phyloP scores from a whole-genome alignment of 306 rosid species.

The Pueraria montana region DNA sequence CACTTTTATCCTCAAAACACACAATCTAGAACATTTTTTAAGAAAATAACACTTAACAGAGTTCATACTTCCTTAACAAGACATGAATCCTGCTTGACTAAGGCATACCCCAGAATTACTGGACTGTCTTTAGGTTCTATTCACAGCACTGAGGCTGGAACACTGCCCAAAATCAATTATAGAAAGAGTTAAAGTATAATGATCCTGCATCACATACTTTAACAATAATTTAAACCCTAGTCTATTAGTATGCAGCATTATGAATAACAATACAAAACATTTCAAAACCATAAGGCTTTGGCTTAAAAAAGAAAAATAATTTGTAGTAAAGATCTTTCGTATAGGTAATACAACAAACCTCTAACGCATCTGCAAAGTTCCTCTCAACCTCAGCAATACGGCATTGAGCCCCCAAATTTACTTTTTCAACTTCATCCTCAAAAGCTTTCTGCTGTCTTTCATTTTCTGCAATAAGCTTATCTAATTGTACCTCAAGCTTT shows the following conservation, averaged over 20 bases:
- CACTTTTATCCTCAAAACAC: slow-evolving; percentile 36
- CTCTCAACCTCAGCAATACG: slow-evolving; percentile 84
- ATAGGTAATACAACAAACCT: slow-evolving; percentile 67
- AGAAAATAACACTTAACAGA: slow-evolving; percentile 4
- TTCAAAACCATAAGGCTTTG: slow-evolving; percentile 7
- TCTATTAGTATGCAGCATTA: background rate
- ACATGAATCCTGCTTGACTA: background rate
- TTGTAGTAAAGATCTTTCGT: slow-evolving; percentile 29
- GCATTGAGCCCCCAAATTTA: slow-evolving; percentile 76
- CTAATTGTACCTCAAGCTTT: slow-evolving; percentile 90
- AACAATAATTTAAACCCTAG: slow-evolving; percentile 14
- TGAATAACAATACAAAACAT: slow-evolving; percentile 29
- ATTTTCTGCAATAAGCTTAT: slow-evolving; percentile 89
- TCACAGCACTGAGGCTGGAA: slow-evolving; percentile 39
- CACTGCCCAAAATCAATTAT: slow-evolving; percentile 27
- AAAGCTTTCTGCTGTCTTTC: slow-evolving; percentile 92
- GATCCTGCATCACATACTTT: slow-evolving; percentile 11
- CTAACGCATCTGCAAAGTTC: slow-evolving; percentile 91
- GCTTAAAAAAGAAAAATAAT: background rate
- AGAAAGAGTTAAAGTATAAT: background rate
- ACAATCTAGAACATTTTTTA: background rate
- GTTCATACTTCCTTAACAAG: slow-evolving; percentile 41
- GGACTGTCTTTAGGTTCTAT: slow-evolving; percentile 29
- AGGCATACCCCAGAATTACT: slow-evolving; percentile 35
- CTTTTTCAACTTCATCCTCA: slow-evolving; percentile 85